Conservation (phyloP, 2,329 filamentous ascomycete species). For the Tolypocladium album region DNA sequence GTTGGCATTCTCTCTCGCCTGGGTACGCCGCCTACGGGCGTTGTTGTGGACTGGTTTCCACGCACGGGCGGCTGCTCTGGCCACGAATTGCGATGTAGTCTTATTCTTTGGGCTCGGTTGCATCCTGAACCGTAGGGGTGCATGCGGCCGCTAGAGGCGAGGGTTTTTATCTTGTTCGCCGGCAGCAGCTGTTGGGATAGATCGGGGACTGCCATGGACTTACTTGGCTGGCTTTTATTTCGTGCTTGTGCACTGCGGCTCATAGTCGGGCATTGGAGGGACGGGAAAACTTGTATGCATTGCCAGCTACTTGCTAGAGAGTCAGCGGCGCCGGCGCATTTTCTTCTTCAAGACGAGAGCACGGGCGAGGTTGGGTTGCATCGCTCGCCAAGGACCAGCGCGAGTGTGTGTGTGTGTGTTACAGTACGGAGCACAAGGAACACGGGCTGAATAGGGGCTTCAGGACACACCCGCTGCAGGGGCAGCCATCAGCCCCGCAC, state of each 20-base stretch:
- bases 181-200: neutral
- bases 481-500: neutral
- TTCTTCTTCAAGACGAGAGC: neutral
- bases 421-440: too few relatives aligned
- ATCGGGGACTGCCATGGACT: neutral
- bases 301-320: slow-evolving; percentile 1
- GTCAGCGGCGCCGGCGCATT: slow-evolving; percentile 1
- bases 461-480: neutral
- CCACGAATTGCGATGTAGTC: neutral
- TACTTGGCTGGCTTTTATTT: neutral
- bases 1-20: neutral
- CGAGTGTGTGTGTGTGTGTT: too few relatives aligned
- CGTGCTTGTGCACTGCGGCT: neutral
- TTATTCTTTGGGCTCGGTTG: neutral
- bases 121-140: neutral
- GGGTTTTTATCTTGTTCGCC: neutral
- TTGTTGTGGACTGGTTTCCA: neutral
- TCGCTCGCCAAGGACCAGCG: neutral
- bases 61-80: neutral
- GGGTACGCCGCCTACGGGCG: neutral
- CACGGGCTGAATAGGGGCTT: neutral
- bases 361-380: neutral
- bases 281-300: neutral
- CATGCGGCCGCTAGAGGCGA: neutral
- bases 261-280: neutral